Percentiles rank a stretch among this genome's conserved stretches.
These are phyloP conservation scores for Bromus sterilis DNA, from an alignment of 176 grass and related monocot species.

Conservation along the genomic window DNA sequence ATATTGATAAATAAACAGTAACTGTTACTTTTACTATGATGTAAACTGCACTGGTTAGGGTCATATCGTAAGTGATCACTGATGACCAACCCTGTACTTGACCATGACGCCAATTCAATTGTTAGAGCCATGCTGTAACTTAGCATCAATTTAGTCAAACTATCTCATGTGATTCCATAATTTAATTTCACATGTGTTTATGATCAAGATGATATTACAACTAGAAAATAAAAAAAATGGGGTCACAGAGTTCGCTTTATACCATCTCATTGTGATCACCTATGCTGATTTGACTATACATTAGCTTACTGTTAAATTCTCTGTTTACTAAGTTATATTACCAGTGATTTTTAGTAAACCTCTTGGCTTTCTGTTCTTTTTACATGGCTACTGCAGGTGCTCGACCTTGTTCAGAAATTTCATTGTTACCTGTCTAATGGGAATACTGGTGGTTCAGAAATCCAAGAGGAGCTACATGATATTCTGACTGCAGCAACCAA, in stretches of 20 bases:
- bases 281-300: constrained; percentile 5
- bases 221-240: not conserved
- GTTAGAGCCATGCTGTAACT: not conserved
- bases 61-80: no score
- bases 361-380: constrained; percentile 20
- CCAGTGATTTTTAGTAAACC: not conserved
- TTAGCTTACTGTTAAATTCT: constrained; percentile 6
- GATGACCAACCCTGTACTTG: constrained; percentile 7
- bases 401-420: constrained; percentile 62
- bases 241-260: not conserved
- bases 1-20: no score
- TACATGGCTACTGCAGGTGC: constrained; percentile 48
- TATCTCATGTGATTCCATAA: not conserved
- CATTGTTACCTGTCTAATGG: constrained; percentile 21
- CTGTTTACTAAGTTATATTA: not conserved
- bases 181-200: not conserved
- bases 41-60: no score
- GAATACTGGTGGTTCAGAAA: constrained; percentile 34
- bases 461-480: no score
- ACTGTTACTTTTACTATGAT: no score
- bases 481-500: constrained; percentile 45
- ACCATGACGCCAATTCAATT: not conserved
- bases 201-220: not conserved
- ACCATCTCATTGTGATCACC: not conserved
- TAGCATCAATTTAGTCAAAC: not conserved